These are phyloP conservation scores for Thielaviopsis musarum DNA, from an alignment of 2,329 filamentous ascomycete species.

Conservation along the genomic window DNA sequence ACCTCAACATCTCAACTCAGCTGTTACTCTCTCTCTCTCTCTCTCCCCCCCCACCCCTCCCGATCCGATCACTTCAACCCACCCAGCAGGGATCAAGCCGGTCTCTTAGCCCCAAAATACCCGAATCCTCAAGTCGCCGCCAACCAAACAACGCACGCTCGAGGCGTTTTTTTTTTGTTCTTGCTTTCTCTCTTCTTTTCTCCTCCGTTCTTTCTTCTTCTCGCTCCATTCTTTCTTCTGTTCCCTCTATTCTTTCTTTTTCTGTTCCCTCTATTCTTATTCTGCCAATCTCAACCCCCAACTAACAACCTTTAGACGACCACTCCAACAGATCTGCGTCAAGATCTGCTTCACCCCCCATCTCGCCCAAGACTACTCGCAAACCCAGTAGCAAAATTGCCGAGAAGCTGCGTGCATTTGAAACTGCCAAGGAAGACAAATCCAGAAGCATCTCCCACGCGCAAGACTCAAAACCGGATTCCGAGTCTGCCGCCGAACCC, in stretches of 20 bases:
- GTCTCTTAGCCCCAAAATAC: not conserved
- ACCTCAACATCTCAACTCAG: no score
- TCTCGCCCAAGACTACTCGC: conserved; percentile 2
- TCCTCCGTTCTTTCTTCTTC: not conserved
- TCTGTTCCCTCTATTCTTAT: not conserved
- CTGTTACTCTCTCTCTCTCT: no score
- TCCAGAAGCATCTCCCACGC: conserved; percentile 14
- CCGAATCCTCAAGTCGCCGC: not conserved
- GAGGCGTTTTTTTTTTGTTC: conserved; percentile 4
- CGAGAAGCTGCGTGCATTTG: conserved; percentile 40
- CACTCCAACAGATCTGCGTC: conserved; percentile 5
- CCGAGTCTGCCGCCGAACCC: not conserved
- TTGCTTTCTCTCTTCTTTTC: not conserved
- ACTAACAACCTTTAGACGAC: conserved; percentile 1
- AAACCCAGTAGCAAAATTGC: conserved; percentile 30
- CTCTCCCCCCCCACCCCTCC: no score
- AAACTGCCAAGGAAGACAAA: conserved; percentile 26
- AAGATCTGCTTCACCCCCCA: conserved; percentile 2
- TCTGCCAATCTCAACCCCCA: not conserved
- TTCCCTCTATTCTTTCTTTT: no score
- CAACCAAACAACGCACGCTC: not conserved
- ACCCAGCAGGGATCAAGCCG: conserved; percentile 4
- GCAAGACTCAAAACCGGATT: not conserved
- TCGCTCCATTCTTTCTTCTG: no score
- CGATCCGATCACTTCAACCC: no score